Evolutionary conservation across 768 basidiomycete genomes (phyloP), one percentile per base, ranked within the genome.

Genomic region (Suillus clintonianus): DNA sequence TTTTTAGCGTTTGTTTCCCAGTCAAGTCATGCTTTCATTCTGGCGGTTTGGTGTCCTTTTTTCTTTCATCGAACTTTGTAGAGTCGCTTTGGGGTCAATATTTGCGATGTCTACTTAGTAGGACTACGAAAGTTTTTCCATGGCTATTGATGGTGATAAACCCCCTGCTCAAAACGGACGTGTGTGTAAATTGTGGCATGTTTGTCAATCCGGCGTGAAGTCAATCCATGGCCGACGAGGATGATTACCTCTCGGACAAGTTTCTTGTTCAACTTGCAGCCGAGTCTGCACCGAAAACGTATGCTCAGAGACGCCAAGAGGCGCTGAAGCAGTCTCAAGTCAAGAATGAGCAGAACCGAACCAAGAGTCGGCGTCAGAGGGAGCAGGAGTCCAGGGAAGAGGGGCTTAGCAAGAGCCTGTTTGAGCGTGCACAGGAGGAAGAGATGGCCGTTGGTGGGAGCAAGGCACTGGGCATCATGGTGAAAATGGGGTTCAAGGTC

Each of bases 401-500:
- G 68, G 93, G 90, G 24, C 83, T 94, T 66, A 83, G 81, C 74
- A 92, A 83, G 76, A 93, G 89, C 76, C 85, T 95, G 24, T 94
- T 95, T 69, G 89, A 92, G 70, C 82, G 86, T 48, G 90, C 89
- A 27, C 82, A 84, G 72, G 89, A 92, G 70, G 83, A 85, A 65
- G 82, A 82, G 64, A 79, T 77, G 22, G 68, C 73, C 51, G 65
- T 58, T 1, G 70, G 68, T 17, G 81, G 83, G 48, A 94, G 85
- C 79, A 95, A 94, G 73, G 94, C 93, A 9, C 79, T 95, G 60
- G 83, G 85, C 17, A 94, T 95, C 80, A 95, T 95, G 94, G 87
- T 91, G 84, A 94, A 91, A 78, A 95, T 95, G 94, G 94, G 94
- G 1, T 95, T 92, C 80, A 90, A 89, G 77, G 87, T 91, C 3